Evolutionary conservation across 1,139 yeast species (phyloP).

Genomic region (Blastobotrys elegans): DNA sequence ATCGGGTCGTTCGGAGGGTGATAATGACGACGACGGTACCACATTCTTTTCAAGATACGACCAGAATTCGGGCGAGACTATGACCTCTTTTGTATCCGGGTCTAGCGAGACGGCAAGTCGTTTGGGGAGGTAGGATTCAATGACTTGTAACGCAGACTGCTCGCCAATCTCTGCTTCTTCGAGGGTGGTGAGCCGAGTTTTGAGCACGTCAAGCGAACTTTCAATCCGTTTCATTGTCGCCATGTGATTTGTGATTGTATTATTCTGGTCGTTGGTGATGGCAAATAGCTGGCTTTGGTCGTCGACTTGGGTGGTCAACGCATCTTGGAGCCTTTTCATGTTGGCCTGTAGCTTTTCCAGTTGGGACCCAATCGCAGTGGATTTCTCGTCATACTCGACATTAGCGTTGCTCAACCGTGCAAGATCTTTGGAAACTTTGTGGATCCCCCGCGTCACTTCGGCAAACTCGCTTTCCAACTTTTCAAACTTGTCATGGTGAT

Average conservation of each 20-base stretch:
- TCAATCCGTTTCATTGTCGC: conserved; percentile 14
- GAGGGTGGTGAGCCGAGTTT: conserved; percentile 8
- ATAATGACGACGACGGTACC: neutral
- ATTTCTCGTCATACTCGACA: conserved; percentile 8
- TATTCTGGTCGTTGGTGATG: conserved; percentile 9
- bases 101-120: conserved; percentile 15
- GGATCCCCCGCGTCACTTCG: conserved; percentile 12
- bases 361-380: conserved; percentile 9
- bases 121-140: conserved; percentile 15
- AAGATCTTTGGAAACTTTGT: conserved; percentile 10
- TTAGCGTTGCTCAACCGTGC: conserved; percentile 10
- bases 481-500: conserved; percentile 9
- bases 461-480: conserved; percentile 15
- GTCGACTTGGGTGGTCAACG: conserved; percentile 7
- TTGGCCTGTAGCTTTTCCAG: conserved; percentile 5
- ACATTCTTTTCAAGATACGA: conserved; percentile 7
- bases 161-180: conserved; percentile 15
- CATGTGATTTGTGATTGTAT: conserved; percentile 10
- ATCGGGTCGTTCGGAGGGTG: neutral
- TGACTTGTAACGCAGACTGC: conserved; percentile 12
- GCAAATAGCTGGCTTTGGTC: conserved; percentile 11
- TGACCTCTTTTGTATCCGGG: conserved; percentile 13
- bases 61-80: conserved; percentile 17
- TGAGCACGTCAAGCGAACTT: conserved; percentile 7
- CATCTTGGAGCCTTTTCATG: conserved; percentile 11